Evolutionary conservation across 2,329 filamentous ascomycete genomes (phyloP).

Genomic region (Coleophoma crateriformis): DNA sequence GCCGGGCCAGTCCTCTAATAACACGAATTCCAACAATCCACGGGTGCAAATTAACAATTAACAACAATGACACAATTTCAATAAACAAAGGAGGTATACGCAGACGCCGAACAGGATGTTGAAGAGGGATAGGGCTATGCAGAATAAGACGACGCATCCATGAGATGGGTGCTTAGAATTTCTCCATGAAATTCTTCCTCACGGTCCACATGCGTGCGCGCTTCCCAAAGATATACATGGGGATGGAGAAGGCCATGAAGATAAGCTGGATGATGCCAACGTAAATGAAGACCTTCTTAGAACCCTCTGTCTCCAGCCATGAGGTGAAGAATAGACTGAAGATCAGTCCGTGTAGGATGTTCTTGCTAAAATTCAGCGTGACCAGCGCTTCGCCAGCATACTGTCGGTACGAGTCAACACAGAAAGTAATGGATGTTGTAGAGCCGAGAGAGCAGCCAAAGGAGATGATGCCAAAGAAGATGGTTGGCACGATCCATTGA

Average conservation of each 20-base stretch:
- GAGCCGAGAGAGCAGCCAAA: conserved; percentile 89
- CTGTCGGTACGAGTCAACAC: conserved; percentile 86
- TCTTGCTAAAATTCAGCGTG: conserved; percentile 92
- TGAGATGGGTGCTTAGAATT: conserved; percentile 32
- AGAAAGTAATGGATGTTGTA: conserved; percentile 90
- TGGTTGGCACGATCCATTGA: conserved; percentile 83
- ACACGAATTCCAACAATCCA: no score
- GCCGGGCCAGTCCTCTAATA: no score
- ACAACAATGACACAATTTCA: no score
- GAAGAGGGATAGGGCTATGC: no score
- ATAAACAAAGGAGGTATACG: no score
- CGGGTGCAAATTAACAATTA: no score
- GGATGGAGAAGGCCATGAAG: conserved; percentile 69
- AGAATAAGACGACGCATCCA: no score
- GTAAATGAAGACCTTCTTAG: conserved; percentile 73
- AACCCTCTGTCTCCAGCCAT: conserved; percentile 73
- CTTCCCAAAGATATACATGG: conserved; percentile 95
- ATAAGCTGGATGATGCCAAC: conserved; percentile 82
- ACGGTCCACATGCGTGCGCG: conserved; percentile 91
- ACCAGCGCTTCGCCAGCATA: conserved; percentile 93
- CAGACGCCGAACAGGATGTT: no score
- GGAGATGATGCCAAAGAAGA: conserved; percentile 88
- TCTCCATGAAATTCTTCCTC: conserved; percentile 80
- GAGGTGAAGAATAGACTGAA: conserved; percentile 84
- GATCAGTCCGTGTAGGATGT: conserved; percentile 83